Evolutionary conservation across 805 yeast genomes (phyloP).

Genomic region (Maudiozyma barnettii): DNA sequence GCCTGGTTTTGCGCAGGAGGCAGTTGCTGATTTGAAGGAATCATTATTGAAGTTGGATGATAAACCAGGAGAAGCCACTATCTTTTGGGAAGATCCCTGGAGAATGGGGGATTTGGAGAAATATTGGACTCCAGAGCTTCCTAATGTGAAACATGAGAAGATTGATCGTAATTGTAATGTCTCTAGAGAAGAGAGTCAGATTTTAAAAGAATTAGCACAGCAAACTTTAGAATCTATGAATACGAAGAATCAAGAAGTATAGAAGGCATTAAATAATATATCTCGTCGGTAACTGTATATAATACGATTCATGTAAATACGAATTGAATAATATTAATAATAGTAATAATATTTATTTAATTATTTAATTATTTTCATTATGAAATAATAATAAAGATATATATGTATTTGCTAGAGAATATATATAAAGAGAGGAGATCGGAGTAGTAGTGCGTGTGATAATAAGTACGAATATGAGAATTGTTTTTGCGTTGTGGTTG

Average conservation of each 20-base stretch:
- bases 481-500: not conserved
- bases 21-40: constrained; percentile 66
- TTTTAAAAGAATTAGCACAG: constrained; percentile 45
- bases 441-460: no score
- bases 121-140: constrained; percentile 53
- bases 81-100: constrained; percentile 83
- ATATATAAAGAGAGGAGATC: constrained; percentile 4
- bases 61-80: constrained; percentile 32
- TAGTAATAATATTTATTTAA: not conserved
- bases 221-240: not conserved
- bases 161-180: constrained; percentile 42
- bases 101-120: constrained; percentile 64
- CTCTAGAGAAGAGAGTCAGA: constrained; percentile 58
- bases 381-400: not conserved
- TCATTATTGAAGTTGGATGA: constrained; percentile 16
- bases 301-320: not conserved
- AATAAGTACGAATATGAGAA: no score
- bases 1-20: constrained; percentile 84
- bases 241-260: no score
- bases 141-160: constrained; percentile 45
- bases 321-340: not conserved
- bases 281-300: no score
- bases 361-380: no score
- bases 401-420: not conserved
- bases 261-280: no score